Conservation (phyloP, 1,139 yeast genomes). For the Keqinozyma sinolaborantium region DNA sequence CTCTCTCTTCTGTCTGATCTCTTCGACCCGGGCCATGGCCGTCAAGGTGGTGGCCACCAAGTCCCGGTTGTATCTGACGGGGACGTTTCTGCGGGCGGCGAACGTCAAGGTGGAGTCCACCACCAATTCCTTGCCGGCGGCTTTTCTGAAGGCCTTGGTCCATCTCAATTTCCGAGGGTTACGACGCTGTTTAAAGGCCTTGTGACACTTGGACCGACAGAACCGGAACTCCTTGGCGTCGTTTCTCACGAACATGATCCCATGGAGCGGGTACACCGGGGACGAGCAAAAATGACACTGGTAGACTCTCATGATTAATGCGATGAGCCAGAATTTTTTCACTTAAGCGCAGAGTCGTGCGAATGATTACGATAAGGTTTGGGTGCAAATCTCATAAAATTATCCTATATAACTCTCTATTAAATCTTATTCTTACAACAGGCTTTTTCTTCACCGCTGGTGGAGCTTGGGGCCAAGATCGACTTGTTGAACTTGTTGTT, state of each 20-base stretch:
- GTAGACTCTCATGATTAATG: constrained; percentile 72
- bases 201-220: constrained; percentile 98
- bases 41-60: constrained; percentile 88
- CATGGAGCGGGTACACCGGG: constrained; percentile 96
- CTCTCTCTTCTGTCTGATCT: constrained; percentile 94
- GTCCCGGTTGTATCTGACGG: constrained; percentile 96
- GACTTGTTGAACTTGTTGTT: constrained; percentile 72
- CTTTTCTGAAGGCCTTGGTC: constrained; percentile 99
- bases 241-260: constrained; percentile 95
- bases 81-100: constrained; percentile 96
- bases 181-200: constrained; percentile 95
- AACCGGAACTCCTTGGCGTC: constrained; percentile 97
- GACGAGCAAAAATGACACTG: constrained; percentile 97
- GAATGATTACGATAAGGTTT: neutral
- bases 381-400: neutral
- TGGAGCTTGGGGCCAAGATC: constrained; percentile 27
- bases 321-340: neutral
- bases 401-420: neutral
- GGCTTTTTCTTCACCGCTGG: constrained; percentile 20
- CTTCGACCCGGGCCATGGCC: constrained; percentile 96
- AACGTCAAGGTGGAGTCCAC: constrained; percentile 95
- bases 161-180: constrained; percentile 97
- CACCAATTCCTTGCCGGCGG: constrained; percentile 98
- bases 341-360: neutral
- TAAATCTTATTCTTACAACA: constrained; percentile 44